Evolutionary conservation across 306 rosid genomes (phyloP).

Genomic region (Cucumis melo): DNA sequence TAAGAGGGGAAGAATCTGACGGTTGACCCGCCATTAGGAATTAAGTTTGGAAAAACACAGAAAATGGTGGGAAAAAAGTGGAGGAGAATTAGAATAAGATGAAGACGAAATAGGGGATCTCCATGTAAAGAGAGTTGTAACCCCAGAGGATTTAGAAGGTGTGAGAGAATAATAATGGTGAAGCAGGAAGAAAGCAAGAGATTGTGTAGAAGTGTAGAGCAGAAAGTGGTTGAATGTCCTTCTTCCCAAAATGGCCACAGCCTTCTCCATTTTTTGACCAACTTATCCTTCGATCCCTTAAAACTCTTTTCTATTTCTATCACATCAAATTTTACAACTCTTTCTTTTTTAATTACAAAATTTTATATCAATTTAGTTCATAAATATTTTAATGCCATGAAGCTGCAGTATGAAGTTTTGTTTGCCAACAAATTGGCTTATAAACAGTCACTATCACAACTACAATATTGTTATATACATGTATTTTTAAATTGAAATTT

Average conservation of each 20-base stretch:
- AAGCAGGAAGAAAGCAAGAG: background rate
- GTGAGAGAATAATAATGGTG: background rate
- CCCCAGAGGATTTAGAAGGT: background rate
- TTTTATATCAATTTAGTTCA: too few relatives aligned
- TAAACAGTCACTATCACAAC: too few relatives aligned
- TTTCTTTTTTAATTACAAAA: too few relatives aligned
- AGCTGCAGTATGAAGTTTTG: too few relatives aligned
- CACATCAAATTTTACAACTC: too few relatives aligned
- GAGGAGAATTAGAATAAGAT: constrained; percentile 1
- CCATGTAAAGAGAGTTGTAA: background rate
- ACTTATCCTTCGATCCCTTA: background rate
- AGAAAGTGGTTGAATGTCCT: constrained; percentile 4
- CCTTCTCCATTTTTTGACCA: background rate
- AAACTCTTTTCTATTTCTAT: background rate
- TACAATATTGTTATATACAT: too few relatives aligned
- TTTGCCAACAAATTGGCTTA: too few relatives aligned
- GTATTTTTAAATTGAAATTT: too few relatives aligned
- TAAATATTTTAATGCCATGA: too few relatives aligned
- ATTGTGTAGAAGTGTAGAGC: background rate
- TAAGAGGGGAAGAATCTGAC: constrained; percentile 60
- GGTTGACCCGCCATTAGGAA: constrained; percentile 59
- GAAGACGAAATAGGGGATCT: background rate
- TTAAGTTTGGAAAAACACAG: background rate
- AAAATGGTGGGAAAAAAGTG: background rate
- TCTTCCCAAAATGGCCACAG: background rate